Evolutionary conservation across 169 alveolate species (phyloP).

Genomic region (Amoebophrya sp.): DNA sequence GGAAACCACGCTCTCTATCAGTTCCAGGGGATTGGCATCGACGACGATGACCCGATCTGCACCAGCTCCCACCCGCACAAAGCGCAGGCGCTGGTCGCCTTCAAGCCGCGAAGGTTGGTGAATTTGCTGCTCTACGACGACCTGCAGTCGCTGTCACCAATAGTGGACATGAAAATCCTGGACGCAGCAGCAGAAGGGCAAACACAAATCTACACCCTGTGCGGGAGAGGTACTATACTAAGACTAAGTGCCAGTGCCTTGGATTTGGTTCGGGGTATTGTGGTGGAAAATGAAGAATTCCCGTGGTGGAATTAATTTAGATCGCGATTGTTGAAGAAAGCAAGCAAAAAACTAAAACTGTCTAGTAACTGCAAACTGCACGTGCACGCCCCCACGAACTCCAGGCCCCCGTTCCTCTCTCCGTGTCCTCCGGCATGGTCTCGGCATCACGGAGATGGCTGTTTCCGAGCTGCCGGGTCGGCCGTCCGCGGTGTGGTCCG

Average conservation of each 20-base stretch:
- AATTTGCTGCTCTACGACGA: constrained; percentile 74
- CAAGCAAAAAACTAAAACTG: too few species aligned
- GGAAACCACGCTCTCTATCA: constrained; percentile 77
- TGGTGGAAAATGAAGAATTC: too few species aligned
- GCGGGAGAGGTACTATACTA: background rate
- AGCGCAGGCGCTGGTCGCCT: constrained; percentile 64
- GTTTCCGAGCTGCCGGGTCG: constrained; percentile 85
- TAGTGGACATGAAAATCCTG: constrained; percentile 82
- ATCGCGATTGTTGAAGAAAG: too few species aligned
- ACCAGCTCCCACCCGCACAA: constrained; percentile 72
- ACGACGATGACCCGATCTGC: constrained; percentile 54
- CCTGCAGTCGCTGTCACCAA: constrained; percentile 81
- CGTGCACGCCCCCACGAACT: too few species aligned
- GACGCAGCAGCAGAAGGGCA: constrained; percentile 68
- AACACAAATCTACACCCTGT: constrained; percentile 41
- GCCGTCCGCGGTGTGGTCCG: constrained; percentile 89
- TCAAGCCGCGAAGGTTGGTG: constrained; percentile 71
- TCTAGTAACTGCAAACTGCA: too few species aligned
- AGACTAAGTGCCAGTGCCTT: background rate
- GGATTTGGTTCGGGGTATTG: too few species aligned
- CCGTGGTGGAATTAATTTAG: too few species aligned
- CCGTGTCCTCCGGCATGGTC: constrained; percentile 87
- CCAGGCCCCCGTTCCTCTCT: constrained; percentile 84
- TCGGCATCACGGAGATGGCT: constrained; percentile 86
- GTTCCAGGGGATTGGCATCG: constrained; percentile 46